Evolutionary conservation across 2,329 filamentous ascomycete species (phyloP), one percentile per base, ranked within the genome.

Genomic region (Biscogniauxia sp.): DNA sequence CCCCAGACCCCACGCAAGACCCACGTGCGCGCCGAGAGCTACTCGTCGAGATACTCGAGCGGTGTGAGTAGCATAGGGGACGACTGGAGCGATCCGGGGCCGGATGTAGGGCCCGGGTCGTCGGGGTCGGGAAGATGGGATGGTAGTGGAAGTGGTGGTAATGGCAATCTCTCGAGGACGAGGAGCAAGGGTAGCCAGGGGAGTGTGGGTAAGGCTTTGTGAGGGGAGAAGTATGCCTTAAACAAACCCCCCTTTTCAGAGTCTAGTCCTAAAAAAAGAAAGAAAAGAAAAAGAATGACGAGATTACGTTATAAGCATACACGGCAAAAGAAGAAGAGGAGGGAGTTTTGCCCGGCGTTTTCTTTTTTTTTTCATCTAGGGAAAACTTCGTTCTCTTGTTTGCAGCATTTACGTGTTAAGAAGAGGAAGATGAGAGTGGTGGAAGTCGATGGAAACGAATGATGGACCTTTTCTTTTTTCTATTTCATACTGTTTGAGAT

Each of bases 71-170:
- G 77, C 69, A 66, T 78, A 15, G 37, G 37, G 65, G 74, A 72
- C 54, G 78, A 78, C 26, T 85, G 78, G 82, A 81, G 80, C 57
- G 83, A 84, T 58, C 82, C 83, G 0, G 83, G 82, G 0, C 82
- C 82, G 2, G 83, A 85, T 63, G 75, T 85, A 0, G 82, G 82
- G 0, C 77, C 78, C 0, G 75, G 69, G 3, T 71, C 68, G 55
- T 69, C 70, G 69, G 72, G 73, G 53, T 72, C 72, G 41, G 67
- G 67, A 13, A 66, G 61, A 57, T 68, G 61, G 50, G 66, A 66
- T 51, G 64, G 61, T 49, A 15, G 64, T 17, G 66, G 62, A 45
- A 45, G 37, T 6, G 37, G 37, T 20, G 37, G 56, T 13, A 55
- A 28, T 20, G 57, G 58, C 20, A 19, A 52, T 52, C 2, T 6